These are phyloP conservation scores for Xylariales sp. DNA, from an alignment of 2,329 filamentous ascomycete genomes.

Conservation along the genomic window DNA sequence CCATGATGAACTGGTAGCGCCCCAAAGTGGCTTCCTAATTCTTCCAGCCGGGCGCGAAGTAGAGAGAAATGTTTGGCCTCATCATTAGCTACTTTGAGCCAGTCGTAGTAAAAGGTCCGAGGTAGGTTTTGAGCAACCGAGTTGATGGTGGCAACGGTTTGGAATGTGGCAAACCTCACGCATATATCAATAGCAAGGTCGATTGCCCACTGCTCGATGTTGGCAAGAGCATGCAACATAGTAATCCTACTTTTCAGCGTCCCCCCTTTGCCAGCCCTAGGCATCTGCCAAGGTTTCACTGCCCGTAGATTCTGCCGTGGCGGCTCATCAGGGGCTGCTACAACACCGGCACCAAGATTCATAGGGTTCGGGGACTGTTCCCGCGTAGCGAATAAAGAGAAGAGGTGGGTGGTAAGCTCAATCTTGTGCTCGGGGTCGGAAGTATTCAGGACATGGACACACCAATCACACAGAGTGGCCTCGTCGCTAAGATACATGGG, in stretches of 20 bases:
- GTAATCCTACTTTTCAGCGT: constrained; percentile 57
- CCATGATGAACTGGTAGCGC: constrained; percentile 59
- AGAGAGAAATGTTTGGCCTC: constrained; percentile 62
- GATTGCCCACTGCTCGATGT: constrained; percentile 62
- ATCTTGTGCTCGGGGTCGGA: constrained; percentile 60
- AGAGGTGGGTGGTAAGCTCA: constrained; percentile 58
- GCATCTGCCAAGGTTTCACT: constrained; percentile 55
- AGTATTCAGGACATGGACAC: constrained; percentile 58
- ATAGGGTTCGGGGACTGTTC: constrained; percentile 55
- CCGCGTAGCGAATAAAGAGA: constrained; percentile 54
- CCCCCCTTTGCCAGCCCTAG: constrained; percentile 55
- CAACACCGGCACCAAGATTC: constrained; percentile 54
- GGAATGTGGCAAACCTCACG: constrained; percentile 58
- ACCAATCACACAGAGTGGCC: constrained; percentile 60
- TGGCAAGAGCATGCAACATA: constrained; percentile 60
- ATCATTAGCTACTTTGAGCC: constrained; percentile 60
- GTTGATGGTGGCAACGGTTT: constrained; percentile 45
- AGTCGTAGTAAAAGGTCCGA: constrained; percentile 60
- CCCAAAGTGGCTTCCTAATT: constrained; percentile 58
- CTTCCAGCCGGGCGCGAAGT: constrained; percentile 57
- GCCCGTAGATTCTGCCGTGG: constrained; percentile 55
- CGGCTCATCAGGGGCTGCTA: constrained; percentile 54
- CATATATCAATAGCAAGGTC: constrained; percentile 61
- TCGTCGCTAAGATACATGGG: constrained; percentile 52
- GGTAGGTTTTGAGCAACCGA: constrained; percentile 51